Conservation (phyloP, 2,329 filamentous ascomycete species). For the Ophiostoma piceae region DNA sequence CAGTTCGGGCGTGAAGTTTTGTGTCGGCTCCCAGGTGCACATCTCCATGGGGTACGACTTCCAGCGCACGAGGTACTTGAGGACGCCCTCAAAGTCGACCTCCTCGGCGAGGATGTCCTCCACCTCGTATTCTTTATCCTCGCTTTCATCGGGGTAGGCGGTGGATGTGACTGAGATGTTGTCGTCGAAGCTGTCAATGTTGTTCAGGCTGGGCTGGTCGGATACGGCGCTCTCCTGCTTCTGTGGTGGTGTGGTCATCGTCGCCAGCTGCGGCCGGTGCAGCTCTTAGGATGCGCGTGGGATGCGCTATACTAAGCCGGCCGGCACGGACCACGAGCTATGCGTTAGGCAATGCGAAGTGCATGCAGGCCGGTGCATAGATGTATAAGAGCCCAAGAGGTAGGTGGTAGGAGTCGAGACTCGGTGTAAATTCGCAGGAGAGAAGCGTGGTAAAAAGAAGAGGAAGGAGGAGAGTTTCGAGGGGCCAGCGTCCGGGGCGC, state of each 20-base stretch:
- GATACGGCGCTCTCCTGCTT: neutral
- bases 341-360: neutral
- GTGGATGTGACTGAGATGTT: constrained; percentile 57
- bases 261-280: neutral
- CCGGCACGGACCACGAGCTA: neutral
- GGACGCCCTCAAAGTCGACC: constrained; percentile 32
- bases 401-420: neutral
- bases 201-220: too few relatives aligned
- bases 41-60: constrained; percentile 52
- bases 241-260: neutral
- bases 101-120: constrained; percentile 50
- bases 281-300: neutral
- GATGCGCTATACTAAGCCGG: neutral
- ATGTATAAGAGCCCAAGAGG: too few relatives aligned
- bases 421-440: neutral
- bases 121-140: constrained; percentile 48
- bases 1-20: constrained; percentile 40
- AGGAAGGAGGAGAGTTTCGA: neutral
- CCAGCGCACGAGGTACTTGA: constrained; percentile 61
- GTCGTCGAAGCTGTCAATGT: constrained; percentile 30
- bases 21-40: constrained; percentile 52
- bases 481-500: neutral
- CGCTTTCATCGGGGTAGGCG: constrained; percentile 31
- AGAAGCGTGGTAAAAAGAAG: neutral
- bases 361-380: neutral